phyloP scores from a whole-genome alignment of 305 asterid genomes.

The Fraxinus dipetala region DNA sequence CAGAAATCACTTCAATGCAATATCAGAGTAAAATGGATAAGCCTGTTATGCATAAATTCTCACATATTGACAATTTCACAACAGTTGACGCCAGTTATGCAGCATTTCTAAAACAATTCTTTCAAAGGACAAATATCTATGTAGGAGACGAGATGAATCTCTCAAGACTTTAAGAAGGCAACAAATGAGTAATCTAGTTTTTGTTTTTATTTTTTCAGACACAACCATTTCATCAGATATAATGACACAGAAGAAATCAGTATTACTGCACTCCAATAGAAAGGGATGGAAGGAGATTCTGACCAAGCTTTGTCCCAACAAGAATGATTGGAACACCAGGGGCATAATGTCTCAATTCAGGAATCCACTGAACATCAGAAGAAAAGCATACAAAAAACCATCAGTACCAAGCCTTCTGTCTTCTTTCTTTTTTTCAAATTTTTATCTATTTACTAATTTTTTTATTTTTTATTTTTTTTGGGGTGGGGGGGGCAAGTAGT shows the following conservation, averaged over 20 bases:
- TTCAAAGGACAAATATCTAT: background rate
- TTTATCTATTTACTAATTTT: background rate
- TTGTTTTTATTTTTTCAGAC: background rate
- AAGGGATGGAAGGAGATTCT: slow-evolving; percentile 24
- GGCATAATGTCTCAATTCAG: slow-evolving; percentile 51
- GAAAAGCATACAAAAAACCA: background rate
- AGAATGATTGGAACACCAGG: slow-evolving; percentile 55
- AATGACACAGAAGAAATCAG: background rate
- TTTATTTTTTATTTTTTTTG: background rate
- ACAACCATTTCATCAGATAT: background rate
- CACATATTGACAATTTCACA: background rate
- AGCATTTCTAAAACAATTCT: background rate
- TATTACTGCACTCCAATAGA: background rate
- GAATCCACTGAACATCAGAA: slow-evolving; percentile 39
- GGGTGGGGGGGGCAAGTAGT: background rate
- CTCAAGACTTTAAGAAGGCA: background rate
- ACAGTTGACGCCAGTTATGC: background rate
- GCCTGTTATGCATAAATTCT: background rate
- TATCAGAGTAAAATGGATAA: background rate
- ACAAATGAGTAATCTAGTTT: background rate
- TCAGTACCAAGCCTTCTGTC: slow-evolving; percentile 1
- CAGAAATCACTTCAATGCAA: background rate
- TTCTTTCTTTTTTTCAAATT: background rate
- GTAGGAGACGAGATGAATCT: background rate
- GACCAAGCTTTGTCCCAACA: slow-evolving; percentile 55